Conservation (phyloP, 768 basidiomycete species). For the Pleurotus cornucopiae region DNA sequence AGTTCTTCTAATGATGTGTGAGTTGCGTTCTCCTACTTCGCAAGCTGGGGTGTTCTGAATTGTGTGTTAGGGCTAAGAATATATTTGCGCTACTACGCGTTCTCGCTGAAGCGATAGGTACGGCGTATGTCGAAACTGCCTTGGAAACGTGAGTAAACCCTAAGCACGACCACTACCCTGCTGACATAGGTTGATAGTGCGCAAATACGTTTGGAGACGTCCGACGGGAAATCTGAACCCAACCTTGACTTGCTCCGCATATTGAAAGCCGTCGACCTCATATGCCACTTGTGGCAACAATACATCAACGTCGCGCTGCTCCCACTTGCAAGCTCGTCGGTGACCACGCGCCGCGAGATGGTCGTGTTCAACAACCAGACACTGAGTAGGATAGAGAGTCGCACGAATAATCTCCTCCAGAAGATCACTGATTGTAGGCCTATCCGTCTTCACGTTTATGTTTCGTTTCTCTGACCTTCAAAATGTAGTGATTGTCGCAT, state of each 20-base stretch:
- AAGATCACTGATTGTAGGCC: slow-evolving; percentile 74
- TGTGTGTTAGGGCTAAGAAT: slow-evolving; percentile 71
- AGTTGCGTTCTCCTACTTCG: slow-evolving; percentile 23
- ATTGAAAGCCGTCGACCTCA: slow-evolving; percentile 73
- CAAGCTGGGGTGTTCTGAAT: neutral
- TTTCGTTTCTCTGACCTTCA: neutral
- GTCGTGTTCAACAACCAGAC: slow-evolving; percentile 86
- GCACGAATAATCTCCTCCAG: slow-evolving; percentile 76
- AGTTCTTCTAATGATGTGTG: slow-evolving; percentile 81
- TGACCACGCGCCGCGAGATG: slow-evolving; percentile 91
- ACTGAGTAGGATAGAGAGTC: slow-evolving; percentile 79
- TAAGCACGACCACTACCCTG: neutral
- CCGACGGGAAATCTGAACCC: slow-evolving; percentile 79
- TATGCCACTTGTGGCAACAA: slow-evolving; percentile 96
- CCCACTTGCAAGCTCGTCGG: slow-evolving; percentile 80
- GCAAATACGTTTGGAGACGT: slow-evolving; percentile 62
- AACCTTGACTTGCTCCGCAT: slow-evolving; percentile 61
- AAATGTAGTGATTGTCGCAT: slow-evolving; percentile 59
- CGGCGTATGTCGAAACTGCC: slow-evolving; percentile 85
- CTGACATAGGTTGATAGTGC: slow-evolving; percentile 42
- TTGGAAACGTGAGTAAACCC: slow-evolving; percentile 63
- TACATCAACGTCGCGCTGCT: slow-evolving; percentile 89
- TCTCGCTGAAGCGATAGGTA: slow-evolving; percentile 81
- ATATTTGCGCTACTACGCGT: slow-evolving; percentile 79
- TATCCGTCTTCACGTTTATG: slow-evolving; percentile 1